Conservation (phyloP, 306 rosid genomes). For the Acacia melanoxylon region DNA sequence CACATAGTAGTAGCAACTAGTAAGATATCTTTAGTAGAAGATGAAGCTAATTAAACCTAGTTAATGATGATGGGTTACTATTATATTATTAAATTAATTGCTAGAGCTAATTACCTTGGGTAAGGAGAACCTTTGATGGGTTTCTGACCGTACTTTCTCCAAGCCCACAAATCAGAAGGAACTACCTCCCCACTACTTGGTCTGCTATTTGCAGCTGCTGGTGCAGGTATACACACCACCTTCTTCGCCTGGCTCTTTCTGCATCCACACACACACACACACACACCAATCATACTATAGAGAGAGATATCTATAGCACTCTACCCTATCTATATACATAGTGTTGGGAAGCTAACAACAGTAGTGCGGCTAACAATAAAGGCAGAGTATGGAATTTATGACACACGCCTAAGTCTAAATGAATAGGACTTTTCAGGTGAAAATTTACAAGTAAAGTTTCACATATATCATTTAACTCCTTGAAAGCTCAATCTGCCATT, state of each 20-base stretch:
- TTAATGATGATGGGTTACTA: background rate
- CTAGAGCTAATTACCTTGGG: constrained; percentile 54
- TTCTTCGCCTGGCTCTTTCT: constrained; percentile 83
- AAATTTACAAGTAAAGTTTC: background rate
- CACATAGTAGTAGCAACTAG: too few species aligned
- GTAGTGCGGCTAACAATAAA: constrained; percentile 11
- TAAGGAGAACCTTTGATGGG: constrained; percentile 94
- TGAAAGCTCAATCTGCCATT: constrained; percentile 48
- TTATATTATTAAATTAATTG: background rate
- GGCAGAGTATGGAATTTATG: background rate
- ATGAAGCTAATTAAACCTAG: background rate
- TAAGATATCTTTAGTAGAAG: background rate
- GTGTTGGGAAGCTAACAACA: background rate
- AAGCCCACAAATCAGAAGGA: constrained; percentile 91
- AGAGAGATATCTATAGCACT: background rate
- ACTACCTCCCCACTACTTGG: constrained; percentile 74
- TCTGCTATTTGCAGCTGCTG: constrained; percentile 71
- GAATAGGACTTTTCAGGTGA: constrained; percentile 36
- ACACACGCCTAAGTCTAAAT: background rate
- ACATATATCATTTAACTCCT: background rate
- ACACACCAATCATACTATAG: background rate
- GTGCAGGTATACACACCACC: constrained; percentile 81
- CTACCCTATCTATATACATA: background rate
- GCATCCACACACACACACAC: background rate
- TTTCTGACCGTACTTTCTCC: constrained; percentile 95